phyloP scores from a whole-genome alignment of 2,329 filamentous ascomycete species.

The Pseudonectria foliicola region DNA sequence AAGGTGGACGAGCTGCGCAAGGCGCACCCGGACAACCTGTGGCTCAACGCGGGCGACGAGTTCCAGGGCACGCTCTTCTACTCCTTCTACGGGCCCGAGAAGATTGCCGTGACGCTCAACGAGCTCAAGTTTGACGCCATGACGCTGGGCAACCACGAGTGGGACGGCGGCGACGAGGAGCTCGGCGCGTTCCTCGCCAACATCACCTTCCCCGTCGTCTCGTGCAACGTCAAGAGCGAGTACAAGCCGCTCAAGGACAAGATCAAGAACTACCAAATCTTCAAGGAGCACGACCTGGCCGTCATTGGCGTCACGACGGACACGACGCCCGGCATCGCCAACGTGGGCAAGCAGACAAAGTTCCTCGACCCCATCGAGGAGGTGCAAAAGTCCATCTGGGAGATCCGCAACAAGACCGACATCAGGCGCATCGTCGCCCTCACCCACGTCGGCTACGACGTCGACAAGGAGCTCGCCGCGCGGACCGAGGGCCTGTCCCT shows the following conservation, averaged over 20 bases:
- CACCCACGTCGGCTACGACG: constrained; percentile 60
- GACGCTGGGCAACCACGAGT: constrained; percentile 63
- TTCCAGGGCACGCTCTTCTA: constrained; percentile 65
- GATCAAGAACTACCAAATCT: constrained; percentile 60
- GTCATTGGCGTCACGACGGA: constrained; percentile 59
- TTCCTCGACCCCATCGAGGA: constrained; percentile 52
- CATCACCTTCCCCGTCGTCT: constrained; percentile 57
- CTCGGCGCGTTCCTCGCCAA: constrained; percentile 56
- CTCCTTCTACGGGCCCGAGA: constrained; percentile 58
- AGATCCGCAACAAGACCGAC: constrained; percentile 53
- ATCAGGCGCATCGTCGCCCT: constrained; percentile 59
- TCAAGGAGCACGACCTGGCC: constrained; percentile 52
- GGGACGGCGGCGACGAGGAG: constrained; percentile 56
- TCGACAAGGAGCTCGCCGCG: constrained; percentile 53
- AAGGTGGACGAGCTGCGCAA: constrained; percentile 50
- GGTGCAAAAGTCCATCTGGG: constrained; percentile 54
- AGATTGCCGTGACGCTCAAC: constrained; percentile 61
- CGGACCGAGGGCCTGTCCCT: constrained; percentile 57
- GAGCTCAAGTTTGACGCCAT: constrained; percentile 60
- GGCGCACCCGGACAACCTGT: constrained; percentile 52
- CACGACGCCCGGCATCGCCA: constrained; percentile 51
- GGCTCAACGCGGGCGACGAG: constrained; percentile 61
- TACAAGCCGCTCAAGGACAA: constrained; percentile 53
- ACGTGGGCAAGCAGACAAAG: constrained; percentile 48
- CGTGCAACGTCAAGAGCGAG: constrained; percentile 56